A percentile compares a stretch with the other conserved stretches of the same genome.
Conservation (phyloP, 2,329 filamentous ascomycete species). For the Chrysoporthe austroafricana region DNA sequence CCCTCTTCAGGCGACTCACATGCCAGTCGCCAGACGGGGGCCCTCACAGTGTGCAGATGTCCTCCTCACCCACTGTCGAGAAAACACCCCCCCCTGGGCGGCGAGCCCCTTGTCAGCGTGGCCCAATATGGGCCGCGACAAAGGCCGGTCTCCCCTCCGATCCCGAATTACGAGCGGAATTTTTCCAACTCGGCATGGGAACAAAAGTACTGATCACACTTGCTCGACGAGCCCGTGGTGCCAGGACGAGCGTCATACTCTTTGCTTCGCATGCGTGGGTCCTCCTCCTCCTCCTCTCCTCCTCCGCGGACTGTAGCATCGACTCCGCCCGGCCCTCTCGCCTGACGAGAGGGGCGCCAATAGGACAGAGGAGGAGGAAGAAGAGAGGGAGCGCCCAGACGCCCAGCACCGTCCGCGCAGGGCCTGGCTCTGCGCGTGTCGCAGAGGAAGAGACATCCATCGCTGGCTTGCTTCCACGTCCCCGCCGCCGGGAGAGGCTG, state of each 20-base stretch:
- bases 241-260: not conserved
- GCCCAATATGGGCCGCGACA: not conserved
- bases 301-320: not conserved
- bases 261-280: not conserved
- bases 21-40: not conserved
- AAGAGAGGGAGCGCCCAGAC: too few relatives aligned
- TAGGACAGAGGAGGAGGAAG: not conserved
- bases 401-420: not conserved
- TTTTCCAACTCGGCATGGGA: not conserved
- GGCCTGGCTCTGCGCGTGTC: not conserved
- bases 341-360: not conserved
- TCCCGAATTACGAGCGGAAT: not conserved
- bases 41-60: not conserved
- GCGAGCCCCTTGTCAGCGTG: conserved; percentile 5
- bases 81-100: not conserved
- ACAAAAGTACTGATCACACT: conserved; percentile 6
- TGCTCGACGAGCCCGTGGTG: not conserved
- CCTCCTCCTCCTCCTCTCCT: not conserved
- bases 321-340: not conserved
- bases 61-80: not conserved
- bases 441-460: not conserved
- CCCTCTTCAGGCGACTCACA: not conserved
- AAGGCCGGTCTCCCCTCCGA: not conserved
- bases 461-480: not conserved
- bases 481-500: too few relatives aligned